Conservation (phyloP, 2,329 filamentous ascomycete genomes). For the Aspergillus ochraceus region DNA sequence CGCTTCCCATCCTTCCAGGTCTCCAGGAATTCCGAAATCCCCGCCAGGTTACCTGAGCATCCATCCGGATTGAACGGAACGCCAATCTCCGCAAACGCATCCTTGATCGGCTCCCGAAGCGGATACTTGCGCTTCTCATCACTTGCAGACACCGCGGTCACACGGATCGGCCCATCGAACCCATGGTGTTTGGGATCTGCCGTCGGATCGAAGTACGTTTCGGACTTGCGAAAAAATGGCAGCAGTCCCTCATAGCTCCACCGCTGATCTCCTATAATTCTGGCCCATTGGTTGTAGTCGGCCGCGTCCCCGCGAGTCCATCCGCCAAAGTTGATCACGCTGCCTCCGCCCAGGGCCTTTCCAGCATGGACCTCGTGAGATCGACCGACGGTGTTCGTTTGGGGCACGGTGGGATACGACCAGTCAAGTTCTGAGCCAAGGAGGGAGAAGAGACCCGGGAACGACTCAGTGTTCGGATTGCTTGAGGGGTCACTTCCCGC, state of each 20-base stretch:
- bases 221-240: conserved; percentile 19
- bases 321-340: not conserved
- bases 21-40: not conserved
- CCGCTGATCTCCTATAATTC: conserved; percentile 17
- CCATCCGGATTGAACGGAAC: not conserved
- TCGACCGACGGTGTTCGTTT: not conserved
- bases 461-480: not conserved
- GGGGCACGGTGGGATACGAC: not conserved
- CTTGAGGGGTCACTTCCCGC: not conserved
- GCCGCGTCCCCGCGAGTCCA: conserved; percentile 20
- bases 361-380: not conserved
- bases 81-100: not conserved
- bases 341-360: not conserved
- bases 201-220: conserved; percentile 4
- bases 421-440: conserved; percentile 1
- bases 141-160: not conserved
- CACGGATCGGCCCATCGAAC: not conserved
- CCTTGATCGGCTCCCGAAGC: not conserved
- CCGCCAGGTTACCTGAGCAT: not conserved
- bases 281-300: conserved; percentile 25
- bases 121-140: not conserved
- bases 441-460: not conserved
- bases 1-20: not conserved
- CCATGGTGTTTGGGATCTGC: conserved; percentile 3
- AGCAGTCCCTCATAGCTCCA: conserved; percentile 24